Conservation (phyloP, 73 alveolate species). For the Paramecium pentaurelia region DNA sequence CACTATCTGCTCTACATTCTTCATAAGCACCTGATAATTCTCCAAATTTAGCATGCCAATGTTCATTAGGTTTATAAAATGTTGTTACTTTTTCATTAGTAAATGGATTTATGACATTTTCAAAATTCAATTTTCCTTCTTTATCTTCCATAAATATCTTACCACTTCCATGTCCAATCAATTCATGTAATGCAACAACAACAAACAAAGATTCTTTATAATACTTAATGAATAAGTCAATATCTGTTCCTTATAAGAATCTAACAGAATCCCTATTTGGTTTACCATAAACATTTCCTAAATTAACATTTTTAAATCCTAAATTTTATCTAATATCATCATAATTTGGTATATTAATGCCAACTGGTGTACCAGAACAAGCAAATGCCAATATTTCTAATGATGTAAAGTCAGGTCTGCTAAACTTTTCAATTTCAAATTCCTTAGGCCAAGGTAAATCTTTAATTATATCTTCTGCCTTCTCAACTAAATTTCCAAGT, state of each 20-base stretch:
- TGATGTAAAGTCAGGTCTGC: conserved; percentile 86
- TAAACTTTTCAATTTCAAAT: conserved; percentile 86
- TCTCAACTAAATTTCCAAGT: conserved; percentile 75
- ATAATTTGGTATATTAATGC: conserved; percentile 93
- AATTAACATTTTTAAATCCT: conserved; percentile 91
- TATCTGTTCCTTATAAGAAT: conserved; percentile 76
- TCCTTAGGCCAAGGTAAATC: conserved; percentile 95
- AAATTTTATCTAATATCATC: conserved; percentile 83
- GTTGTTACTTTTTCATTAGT: conserved; percentile 80
- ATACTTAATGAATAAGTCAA: conserved; percentile 65
- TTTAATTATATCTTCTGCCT: conserved; percentile 75
- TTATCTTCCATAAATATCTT: conserved; percentile 78
- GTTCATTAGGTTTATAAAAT: conserved; percentile 82
- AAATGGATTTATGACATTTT: conserved; percentile 81
- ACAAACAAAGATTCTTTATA: conserved; percentile 71
- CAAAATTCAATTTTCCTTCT: conserved; percentile 80
- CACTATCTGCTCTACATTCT: conserved; percentile 95
- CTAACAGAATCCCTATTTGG: conserved; percentile 68
- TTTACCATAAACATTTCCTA: conserved; percentile 77
- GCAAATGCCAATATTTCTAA: conserved; percentile 88
- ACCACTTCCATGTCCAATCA: conserved; percentile 89
- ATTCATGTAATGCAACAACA: conserved; percentile 89
- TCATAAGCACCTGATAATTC: conserved; percentile 82
- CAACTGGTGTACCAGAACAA: conserved; percentile 86
- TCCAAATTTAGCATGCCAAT: conserved; percentile 91